Evolutionary conservation across 352 stramenopile genomes (phyloP), one percentile per base, ranked within the genome.

Genomic region (Phytophthora rubi): DNA sequence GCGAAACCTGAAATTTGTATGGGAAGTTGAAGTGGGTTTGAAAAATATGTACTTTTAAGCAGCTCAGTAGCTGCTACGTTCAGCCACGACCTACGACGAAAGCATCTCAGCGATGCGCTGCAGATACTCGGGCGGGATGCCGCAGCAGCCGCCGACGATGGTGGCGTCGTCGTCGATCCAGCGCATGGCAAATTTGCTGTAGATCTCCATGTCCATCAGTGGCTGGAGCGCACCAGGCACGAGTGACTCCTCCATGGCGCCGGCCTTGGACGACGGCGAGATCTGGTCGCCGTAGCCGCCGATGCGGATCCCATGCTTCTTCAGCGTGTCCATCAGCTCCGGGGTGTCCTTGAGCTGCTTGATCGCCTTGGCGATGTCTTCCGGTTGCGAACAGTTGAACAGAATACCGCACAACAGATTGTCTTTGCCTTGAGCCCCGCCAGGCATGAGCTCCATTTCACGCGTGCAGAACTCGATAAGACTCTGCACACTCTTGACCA

Each of bases 321-420:
- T 65, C 28, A 92, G 56, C 61, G 75, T 55, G 10, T 68, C 55
- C 54, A 70, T 49, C 6, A 86, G 23, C 1, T 57, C 66, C n/a
- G 51, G n/a, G 23, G 67, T 55, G 9, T 81, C 62, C 18, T 67
- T 58, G 42, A 98, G 77, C 15, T 75, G 55, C 37, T 81, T 66
- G 5, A 98, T 67, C n/a, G 83, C 87, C 76, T 89, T 92, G 6
- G 83, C 85, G 23, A 98, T 97, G 44, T 93, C 80, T 79, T 98
- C 94, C 0, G 94, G 94, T 52, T 97, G 89, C 59, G 80, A 93
- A 67, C 91, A 98, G 72, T 98, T 98, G 66, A 98, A 98, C 13
- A 98, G 65, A 35, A 98, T 79, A 45, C 67, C 92, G 26, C 79
- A 69, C 3, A 97, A 70, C 65, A 65, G 62, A 47, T 59, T 87